Evolutionary conservation across 305 asterid genomes (phyloP), one percentile per base, ranked within the genome.

Genomic region (Euphrasia arctica): DNA sequence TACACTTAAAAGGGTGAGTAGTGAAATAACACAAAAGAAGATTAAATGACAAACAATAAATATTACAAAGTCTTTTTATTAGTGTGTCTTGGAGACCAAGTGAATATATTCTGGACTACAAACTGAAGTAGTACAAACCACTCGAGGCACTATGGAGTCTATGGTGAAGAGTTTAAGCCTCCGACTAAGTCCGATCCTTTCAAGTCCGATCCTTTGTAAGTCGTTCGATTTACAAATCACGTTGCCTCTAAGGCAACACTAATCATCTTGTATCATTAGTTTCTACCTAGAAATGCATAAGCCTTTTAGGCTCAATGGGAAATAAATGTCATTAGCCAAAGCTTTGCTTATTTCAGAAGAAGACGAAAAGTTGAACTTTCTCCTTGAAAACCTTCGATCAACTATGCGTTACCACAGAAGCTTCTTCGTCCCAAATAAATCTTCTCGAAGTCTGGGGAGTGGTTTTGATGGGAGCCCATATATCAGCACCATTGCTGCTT

Each of bases 401-500:
- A 60, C 67, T 64, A 51, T 72, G 72, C 50, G 84, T 72, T 58
- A 54, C 45, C 6, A 41, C 71, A 4, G 49, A 70, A 43, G 43
- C 43, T 39, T 68, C 67, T 62, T 67, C 68, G 31, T 76, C 78
- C 4, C 59, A 65, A 41, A 27, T 62, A 13, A 25, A 27, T 61
- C 65, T 72, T 62, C 67, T 76, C 5, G 73, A 72, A 63, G 18
- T 55, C 63, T 71, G 29, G 68, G 63, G 68, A 67, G 67, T 66
- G 9, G 88, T 83, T 82, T 85, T 90, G 41, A 77, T 79, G 10
- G 97, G 95, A 5, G 97, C 95, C 97, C 97, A 90, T 41, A 90
- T 88, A 79, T 90, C 97, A 0, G 97, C 97, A 13, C 97, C 97
- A 42, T 90, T 90, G 78, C 92, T 83, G 68, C 83, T 77, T 5